Conservation (phyloP, 805 yeast genomes). For the Metschnikowia santaceciliae region DNA sequence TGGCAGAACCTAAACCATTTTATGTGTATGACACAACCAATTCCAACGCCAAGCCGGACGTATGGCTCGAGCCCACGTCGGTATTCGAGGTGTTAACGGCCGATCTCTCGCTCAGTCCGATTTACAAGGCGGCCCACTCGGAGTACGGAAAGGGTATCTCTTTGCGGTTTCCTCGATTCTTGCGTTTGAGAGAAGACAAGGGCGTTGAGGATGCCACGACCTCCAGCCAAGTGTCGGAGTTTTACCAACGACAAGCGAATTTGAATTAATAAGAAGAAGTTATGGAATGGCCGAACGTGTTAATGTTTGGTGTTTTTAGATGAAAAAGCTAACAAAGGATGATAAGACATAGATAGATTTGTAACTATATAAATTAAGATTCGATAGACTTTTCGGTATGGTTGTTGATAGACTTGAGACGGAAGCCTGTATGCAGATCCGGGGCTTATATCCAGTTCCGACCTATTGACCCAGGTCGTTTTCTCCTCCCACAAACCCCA, state of each 20-base stretch:
- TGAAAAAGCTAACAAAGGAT: no score
- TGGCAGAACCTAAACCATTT: conserved; percentile 59
- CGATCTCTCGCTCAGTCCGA: conserved; percentile 82
- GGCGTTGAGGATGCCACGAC: conserved; percentile 81
- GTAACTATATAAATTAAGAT: no score
- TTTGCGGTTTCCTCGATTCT: conserved; percentile 81
- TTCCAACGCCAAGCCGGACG: conserved; percentile 75
- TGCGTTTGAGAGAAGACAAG: conserved; percentile 83
- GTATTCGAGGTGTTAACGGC: conserved; percentile 91
- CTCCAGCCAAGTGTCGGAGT: conserved; percentile 77
- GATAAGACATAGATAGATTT: no score
- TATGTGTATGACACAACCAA: conserved; percentile 58
- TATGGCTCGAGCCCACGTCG: conserved; percentile 86
- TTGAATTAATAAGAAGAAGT: conserved; percentile 17
- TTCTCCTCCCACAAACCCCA: no score
- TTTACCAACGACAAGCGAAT: conserved; percentile 69
- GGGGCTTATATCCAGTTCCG: no score
- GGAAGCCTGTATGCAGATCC: no score
- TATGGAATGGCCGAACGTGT: no score
- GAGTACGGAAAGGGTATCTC: conserved; percentile 81
- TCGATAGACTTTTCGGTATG: no score
- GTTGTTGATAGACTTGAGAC: no score
- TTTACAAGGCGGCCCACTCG: conserved; percentile 78
- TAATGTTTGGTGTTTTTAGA: no score
- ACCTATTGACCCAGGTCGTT: no score